Evolutionary conservation across 306 rosid genomes (phyloP).

Genomic region (Ormosia semicastrata): DNA sequence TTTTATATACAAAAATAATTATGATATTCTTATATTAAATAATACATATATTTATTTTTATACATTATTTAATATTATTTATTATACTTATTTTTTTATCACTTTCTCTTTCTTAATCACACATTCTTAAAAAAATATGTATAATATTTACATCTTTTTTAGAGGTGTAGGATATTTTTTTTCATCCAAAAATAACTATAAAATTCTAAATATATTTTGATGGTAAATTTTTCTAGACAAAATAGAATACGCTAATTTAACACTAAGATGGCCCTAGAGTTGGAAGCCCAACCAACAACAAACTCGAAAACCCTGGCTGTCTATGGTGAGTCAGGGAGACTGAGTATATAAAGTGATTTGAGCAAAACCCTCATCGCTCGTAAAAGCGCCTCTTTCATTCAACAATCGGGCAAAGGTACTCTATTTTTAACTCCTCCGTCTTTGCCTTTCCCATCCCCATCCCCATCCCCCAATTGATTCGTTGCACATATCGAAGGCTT

Average conservation of each 20-base stretch:
- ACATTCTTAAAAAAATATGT: no score
- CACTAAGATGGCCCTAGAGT: neutral
- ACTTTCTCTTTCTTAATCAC: no score
- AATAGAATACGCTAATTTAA: no score
- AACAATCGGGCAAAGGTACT: neutral
- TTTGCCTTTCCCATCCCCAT: neutral
- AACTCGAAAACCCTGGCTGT: neutral
- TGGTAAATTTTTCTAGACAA: no score
- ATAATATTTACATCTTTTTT: no score
- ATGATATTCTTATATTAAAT: no score
- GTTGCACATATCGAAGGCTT: conserved; percentile 63
- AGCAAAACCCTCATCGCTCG: neutral
- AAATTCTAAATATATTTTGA: no score
- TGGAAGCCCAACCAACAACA: neutral
- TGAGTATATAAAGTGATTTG: neutral
- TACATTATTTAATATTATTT: no score
- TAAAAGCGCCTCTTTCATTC: neutral
- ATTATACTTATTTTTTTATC: no score
- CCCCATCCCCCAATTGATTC: neutral
- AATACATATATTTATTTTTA: no score
- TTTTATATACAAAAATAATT: neutral
- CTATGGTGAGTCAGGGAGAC: neutral
- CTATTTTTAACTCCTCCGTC: neutral
- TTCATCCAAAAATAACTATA: no score
- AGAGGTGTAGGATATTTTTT: no score